A percentile compares a stretch with the other conserved stretches of the same genome.
phyloP scores from a whole-genome alignment of 306 rosid genomes.

The Sechiopsis laciniata region DNA sequence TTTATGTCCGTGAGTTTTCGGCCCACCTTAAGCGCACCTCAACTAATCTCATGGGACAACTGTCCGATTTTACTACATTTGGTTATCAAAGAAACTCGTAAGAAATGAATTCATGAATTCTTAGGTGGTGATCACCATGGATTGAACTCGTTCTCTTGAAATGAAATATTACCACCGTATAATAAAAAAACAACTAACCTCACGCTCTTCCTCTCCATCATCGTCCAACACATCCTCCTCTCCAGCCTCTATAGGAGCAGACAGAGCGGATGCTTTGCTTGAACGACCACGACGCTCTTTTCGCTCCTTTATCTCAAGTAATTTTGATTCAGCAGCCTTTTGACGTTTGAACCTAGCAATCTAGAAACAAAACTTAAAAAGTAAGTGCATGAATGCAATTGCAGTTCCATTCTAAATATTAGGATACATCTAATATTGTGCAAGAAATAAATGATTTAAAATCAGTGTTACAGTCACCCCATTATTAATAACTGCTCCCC shows the following conservation, averaged over 20 bases:
- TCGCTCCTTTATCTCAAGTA: conserved; percentile 88
- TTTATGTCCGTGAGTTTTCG: too few species aligned
- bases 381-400: not conserved
- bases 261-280: conserved; percentile 78
- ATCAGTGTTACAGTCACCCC: not conserved
- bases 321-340: conserved; percentile 82
- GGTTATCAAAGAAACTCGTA: too few species aligned
- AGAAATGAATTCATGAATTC: too few species aligned
- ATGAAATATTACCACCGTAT: not conserved
- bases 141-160: not conserved
- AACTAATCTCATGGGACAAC: too few species aligned
- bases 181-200: conserved; percentile 40
- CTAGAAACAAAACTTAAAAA: conserved; percentile 32
- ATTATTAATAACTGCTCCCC: not conserved
- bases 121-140: too few species aligned
- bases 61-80: too few species aligned
- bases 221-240: conserved; percentile 87
- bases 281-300: conserved; percentile 94
- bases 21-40: too few species aligned
- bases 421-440: not conserved
- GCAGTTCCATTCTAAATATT: conserved; percentile 3
- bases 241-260: conserved; percentile 85
- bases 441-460: not conserved
- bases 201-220: conserved; percentile 94
- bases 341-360: conserved; percentile 82